Evolutionary conservation across 352 stramenopile species (phyloP), one percentile per base, ranked within the genome.

Genomic region (Nothophytophthora sp.): DNA sequence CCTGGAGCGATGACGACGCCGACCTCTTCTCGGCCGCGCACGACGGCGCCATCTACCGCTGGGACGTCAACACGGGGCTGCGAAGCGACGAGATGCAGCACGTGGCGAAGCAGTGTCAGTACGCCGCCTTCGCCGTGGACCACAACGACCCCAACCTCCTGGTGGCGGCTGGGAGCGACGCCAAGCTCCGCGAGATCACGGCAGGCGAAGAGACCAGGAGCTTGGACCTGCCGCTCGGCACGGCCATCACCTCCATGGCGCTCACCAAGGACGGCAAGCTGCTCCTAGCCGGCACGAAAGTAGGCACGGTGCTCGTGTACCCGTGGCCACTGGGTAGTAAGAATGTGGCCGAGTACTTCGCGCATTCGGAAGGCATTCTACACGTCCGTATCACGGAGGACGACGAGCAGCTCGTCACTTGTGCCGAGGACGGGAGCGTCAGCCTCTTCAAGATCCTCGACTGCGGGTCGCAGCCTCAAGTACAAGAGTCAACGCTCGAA

Each of bases 41-140:
- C 28, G 87, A 96, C 32, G 86, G 87, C 5, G 80, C 83, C 2
- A 67, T 96, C 2, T 96, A 93, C 30, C 79, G 81, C 28, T 96
- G 87, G 87, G 75, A 73, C 41, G 70, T 81, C 13, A 68, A 29
- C 40, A 60, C 40, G 29, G 82, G 83, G 3, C 63, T 38, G n/a
- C 74, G 83, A 19, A 82, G 76, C 36, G 83, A 93, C 41, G 80
- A 90, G 10, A 78, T 87, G 49, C 79, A 89, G 30, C 75, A 89
- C 30, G 59, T 89, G 5, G 70, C 85, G 23, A 93, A 93, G 53
- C 80, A 91, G 13, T 90, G 78, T 20, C 81, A 91, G 46, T 90
- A 91, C 36, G 50, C 77, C 24, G 59, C 76, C 6, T 56, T 89
- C 11, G 73, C 71, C 3, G 67, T 84, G 3, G 83, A 91, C 36